Conservation (phyloP, 2,329 filamentous ascomycete species). For the Xylaria hypoxylon region DNA sequence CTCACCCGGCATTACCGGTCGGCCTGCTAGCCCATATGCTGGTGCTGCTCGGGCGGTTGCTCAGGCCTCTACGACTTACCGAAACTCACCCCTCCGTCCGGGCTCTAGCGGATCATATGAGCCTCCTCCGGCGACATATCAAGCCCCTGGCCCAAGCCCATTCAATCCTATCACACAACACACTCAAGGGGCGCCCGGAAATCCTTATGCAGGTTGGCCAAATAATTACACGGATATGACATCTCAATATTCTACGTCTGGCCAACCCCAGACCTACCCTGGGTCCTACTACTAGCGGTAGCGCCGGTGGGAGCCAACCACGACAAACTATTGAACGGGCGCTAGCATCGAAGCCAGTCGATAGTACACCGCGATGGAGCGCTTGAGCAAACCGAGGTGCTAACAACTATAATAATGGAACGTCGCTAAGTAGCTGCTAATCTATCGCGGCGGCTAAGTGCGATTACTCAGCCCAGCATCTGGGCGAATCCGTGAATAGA, state of each 20-base stretch:
- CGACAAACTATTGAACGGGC: background rate
- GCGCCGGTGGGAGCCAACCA: background rate
- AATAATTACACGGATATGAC: constrained; percentile 39
- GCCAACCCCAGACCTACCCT: constrained; percentile 36
- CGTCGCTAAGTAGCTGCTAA: background rate
- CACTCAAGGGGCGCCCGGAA: constrained; percentile 33
- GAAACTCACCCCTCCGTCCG: constrained; percentile 64
- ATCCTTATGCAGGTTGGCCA: constrained; percentile 45
- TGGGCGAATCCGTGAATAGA: background rate
- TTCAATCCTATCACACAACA: constrained; percentile 47
- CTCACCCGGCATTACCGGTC: constrained; percentile 48
- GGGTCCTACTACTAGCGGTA: constrained; percentile 34
- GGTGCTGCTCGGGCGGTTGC: constrained; percentile 53
- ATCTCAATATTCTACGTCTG: constrained; percentile 30
- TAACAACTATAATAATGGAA: background rate
- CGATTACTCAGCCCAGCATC: background rate
- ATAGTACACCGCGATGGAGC: background rate
- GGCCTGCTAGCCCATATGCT: constrained; percentile 63
- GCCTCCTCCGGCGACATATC: constrained; percentile 53
- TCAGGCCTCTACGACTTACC: constrained; percentile 58
- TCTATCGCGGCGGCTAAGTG: background rate
- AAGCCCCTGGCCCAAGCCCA: constrained; percentile 42
- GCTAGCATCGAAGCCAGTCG: background rate
- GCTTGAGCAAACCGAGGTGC: background rate
- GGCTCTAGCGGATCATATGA: constrained; percentile 60